Evolutionary conservation across 768 basidiomycete species (phyloP), one percentile per base, ranked within the genome.

Genomic region (Pleurotus ostreatus): DNA sequence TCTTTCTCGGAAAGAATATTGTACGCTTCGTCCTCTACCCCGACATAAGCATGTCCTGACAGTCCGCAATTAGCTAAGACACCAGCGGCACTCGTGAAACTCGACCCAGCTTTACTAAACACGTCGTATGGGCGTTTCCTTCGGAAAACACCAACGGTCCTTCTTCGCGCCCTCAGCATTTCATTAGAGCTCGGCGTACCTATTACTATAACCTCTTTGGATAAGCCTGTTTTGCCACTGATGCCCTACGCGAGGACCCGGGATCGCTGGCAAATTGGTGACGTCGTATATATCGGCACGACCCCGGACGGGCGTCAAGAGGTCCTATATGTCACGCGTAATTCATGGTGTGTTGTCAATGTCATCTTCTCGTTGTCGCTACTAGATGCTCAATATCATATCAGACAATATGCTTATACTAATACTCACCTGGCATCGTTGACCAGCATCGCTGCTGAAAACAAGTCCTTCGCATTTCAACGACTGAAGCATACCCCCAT

Each of bases 141-240:
- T 18, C 61, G 65, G 39, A 63, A 61, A n/a, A 67, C 74, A 40
- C 63, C 71, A 3, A 67, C 60, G 6, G 69, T 72, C 22, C 64
- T 78, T 18, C 65, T 72, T 16, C 66, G 69, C 23, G 74, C 75
- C 9, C 67, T 78, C 6, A 69, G 73, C 4, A 65, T 72, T 41
- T 76, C 77, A 5, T 60, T 78, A 25, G 76, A 77, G 60, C 63
- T 72, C 5, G 73, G 70, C 9, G 54, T 69, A 6, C 57, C 70
- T 12, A 60, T 78, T 47, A 73, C 70, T 4, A 68, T 78, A 49
- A 60, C 66, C 38, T 20, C 67, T 37, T 58, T 65, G 26, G 58
- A 64, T 46, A 18, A 57, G 22, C 20, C 49, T 15, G 49, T 60
- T 38, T 30, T 30, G 53, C 48, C 60, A 56, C 48, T 57, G 45